phyloP scores from a whole-genome alignment of 495 filamentous ascomycete genomes.

The Hyaloscypha hepaticicola region DNA sequence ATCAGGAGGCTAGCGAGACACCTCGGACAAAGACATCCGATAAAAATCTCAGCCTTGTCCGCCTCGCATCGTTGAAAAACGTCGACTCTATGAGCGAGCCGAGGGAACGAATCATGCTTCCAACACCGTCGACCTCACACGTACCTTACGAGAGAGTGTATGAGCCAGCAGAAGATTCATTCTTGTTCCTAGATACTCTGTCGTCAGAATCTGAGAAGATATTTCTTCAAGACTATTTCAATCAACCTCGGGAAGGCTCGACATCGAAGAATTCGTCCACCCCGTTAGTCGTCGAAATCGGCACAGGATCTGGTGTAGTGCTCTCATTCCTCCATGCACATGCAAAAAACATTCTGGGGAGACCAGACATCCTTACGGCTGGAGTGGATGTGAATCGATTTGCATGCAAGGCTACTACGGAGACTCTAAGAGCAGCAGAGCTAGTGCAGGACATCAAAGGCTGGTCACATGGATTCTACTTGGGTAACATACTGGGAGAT shows the following conservation, averaged over 20 bases:
- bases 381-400: constrained; percentile 80
- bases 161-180: constrained; percentile 93
- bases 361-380: constrained; percentile 63
- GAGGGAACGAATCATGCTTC: constrained; percentile 62
- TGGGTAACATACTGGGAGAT: constrained; percentile 65
- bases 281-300: constrained; percentile 82
- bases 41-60: constrained; percentile 5
- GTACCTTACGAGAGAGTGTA: constrained; percentile 84
- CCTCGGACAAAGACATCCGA: neutral
- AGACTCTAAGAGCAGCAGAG: constrained; percentile 24
- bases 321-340: constrained; percentile 83
- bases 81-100: neutral
- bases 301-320: constrained; percentile 87
- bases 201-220: constrained; percentile 67
- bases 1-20: neutral
- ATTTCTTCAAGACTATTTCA: constrained; percentile 69
- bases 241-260: neutral
- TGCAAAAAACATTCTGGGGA: constrained; percentile 68
- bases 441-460: constrained; percentile 55
- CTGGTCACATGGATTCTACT: constrained; percentile 42
- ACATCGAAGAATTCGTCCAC: constrained; percentile 27
- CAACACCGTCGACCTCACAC: constrained; percentile 89
- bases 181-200: constrained; percentile 88
- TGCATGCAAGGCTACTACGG: constrained; percentile 50
- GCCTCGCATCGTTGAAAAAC: neutral